Evolutionary conservation across 805 yeast genomes (phyloP).

Genomic region (Vanderwaltozyma tropicalis): DNA sequence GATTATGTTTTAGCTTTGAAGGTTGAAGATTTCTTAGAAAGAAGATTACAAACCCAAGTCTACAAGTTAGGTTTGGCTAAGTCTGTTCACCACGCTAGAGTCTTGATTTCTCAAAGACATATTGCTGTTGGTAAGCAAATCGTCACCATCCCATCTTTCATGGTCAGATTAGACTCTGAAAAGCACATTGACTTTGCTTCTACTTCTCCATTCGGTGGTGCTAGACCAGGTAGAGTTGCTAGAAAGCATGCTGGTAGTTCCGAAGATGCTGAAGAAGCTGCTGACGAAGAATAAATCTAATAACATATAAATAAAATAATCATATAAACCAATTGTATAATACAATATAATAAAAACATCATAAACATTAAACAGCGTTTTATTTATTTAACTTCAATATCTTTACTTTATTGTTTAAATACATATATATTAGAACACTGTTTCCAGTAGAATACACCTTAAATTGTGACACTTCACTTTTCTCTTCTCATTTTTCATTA

Average conservation of each 20-base stretch:
- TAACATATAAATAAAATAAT: slow-evolving; percentile 7
- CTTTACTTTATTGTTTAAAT: no score
- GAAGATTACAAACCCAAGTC: slow-evolving; percentile 99
- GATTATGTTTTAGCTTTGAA: slow-evolving; percentile 98
- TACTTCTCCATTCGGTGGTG: slow-evolving; percentile 99
- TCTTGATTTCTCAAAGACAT: slow-evolving; percentile 97
- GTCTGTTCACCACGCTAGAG: slow-evolving; percentile 99
- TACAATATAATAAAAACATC: no score
- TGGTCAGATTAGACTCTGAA: slow-evolving; percentile 99
- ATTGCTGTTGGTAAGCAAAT: slow-evolving; percentile 99
- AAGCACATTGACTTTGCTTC: slow-evolving; percentile 99
- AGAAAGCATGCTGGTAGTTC: slow-evolving; percentile 67
- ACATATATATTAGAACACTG: no score
- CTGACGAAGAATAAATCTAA: slow-evolving; percentile 56
- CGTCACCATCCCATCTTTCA: slow-evolving; percentile 97
- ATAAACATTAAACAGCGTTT: slow-evolving; percentile 2
- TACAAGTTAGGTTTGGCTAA: slow-evolving; percentile 99
- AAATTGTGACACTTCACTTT: no score
- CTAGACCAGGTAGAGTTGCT: slow-evolving; percentile 99
- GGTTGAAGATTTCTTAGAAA: slow-evolving; percentile 98
- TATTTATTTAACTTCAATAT: no score
- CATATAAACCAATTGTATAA: no score
- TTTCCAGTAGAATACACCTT: no score
- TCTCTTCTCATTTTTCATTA: no score
- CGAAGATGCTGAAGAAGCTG: slow-evolving; percentile 59